These are phyloP conservation scores for Ogataea paradorogensis DNA, from an alignment of 805 yeast genomes.

Conservation along the genomic window DNA sequence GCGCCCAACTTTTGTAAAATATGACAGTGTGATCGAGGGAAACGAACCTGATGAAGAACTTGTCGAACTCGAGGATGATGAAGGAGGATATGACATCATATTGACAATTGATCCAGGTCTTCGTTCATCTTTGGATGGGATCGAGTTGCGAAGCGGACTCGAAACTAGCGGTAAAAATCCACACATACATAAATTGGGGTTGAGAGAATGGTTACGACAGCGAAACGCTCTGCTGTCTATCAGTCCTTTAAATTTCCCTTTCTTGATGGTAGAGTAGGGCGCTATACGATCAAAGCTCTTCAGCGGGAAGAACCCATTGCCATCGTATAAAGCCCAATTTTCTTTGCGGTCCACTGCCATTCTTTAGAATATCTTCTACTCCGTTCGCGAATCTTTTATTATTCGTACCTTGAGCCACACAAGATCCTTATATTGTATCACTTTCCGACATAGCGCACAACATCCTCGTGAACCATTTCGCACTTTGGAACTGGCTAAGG, in stretches of 20 bases:
- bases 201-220: conserved; percentile 19
- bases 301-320: neutral
- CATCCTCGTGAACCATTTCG: conserved; percentile 26
- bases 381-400: conserved; percentile 11
- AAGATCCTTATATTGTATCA: conserved; percentile 29
- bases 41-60: conserved; percentile 18
- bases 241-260: conserved; percentile 23
- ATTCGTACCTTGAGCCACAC: conserved; percentile 31
- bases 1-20: conserved; percentile 15
- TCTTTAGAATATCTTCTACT: conserved; percentile 1
- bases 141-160: conserved; percentile 18
- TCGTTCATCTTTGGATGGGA: neutral
- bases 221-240: conserved; percentile 20
- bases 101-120: neutral
- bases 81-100: conserved; percentile 8
- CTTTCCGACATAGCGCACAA: conserved; percentile 35
- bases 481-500: conserved; percentile 44
- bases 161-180: conserved; percentile 20
- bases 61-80: conserved; percentile 14
- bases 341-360: conserved; percentile 9
- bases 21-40: conserved; percentile 18
- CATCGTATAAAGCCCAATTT: conserved; percentile 7
- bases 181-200: conserved; percentile 19
- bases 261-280: conserved; percentile 13
- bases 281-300: conserved; percentile 2